Percentiles rank a stretch among this genome's conserved stretches.
These are phyloP conservation scores for Sclerotinia sclerotiorum DNA, from an alignment of 2,329 filamentous ascomycete species.

Conservation along the genomic window DNA sequence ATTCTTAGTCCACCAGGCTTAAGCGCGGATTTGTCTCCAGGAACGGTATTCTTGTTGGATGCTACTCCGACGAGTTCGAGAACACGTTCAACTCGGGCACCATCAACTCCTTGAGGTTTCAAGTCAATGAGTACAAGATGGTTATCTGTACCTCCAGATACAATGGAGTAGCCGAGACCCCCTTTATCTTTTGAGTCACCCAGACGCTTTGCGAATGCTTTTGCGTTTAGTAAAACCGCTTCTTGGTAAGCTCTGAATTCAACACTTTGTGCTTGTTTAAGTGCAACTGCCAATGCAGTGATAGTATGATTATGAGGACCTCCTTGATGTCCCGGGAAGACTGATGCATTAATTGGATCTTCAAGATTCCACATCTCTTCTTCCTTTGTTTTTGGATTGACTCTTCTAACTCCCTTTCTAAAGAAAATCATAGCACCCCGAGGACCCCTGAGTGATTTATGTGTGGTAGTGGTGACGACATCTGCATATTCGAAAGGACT, in stretches of 20 bases:
- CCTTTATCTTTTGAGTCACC: slow-evolving; percentile 67
- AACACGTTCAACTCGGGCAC: slow-evolving; percentile 83
- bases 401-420: slow-evolving; percentile 83
- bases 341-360: slow-evolving; percentile 88
- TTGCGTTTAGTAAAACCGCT: slow-evolving; percentile 85
- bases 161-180: slow-evolving; percentile 80
- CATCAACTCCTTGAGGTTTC: slow-evolving; percentile 84
- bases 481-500: slow-evolving; percentile 88
- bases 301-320: slow-evolving; percentile 99
- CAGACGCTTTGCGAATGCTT: slow-evolving; percentile 73
- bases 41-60: slow-evolving; percentile 99
- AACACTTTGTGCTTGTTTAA: slow-evolving; percentile 86
- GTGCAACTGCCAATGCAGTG: slow-evolving; percentile 86
- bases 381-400: slow-evolving; percentile 81
- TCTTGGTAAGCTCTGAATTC: slow-evolving; percentile 94
- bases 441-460: slow-evolving; percentile 94
- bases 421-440: slow-evolving; percentile 98
- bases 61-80: slow-evolving; percentile 92
- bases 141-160: slow-evolving; percentile 94
- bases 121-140: slow-evolving; percentile 92
- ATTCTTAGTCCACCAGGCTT: slow-evolving; percentile 91
- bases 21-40: slow-evolving; percentile 89
- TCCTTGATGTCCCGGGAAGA: slow-evolving; percentile 97
- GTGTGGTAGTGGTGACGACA: slow-evolving; percentile 95
- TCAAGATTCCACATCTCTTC: slow-evolving; percentile 89